Evolutionary conservation across 2,329 filamentous ascomycete species (phyloP).

Genomic region (Hortaea werneckii): DNA sequence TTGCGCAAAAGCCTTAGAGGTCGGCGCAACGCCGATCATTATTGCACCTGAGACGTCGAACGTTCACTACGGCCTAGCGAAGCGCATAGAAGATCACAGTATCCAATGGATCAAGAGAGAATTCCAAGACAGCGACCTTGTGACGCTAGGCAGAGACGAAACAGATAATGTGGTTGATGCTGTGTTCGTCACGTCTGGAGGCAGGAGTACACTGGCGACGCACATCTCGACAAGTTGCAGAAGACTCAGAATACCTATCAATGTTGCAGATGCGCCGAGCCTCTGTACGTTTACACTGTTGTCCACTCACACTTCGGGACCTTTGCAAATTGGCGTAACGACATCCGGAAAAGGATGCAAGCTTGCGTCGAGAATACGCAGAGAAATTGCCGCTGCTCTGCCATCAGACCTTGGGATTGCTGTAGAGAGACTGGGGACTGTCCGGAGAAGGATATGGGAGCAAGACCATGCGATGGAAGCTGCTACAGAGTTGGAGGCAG

Average conservation of each 20-base stretch:
- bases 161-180: constrained; percentile 73
- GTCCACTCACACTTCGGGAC: constrained; percentile 80
- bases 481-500: constrained; percentile 34
- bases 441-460: constrained; percentile 61
- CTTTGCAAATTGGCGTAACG: constrained; percentile 87
- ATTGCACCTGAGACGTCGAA: constrained; percentile 53
- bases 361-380: constrained; percentile 74
- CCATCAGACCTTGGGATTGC: constrained; percentile 66
- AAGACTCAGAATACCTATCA: constrained; percentile 76
- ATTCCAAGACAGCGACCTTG: constrained; percentile 64
- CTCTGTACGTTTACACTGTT: constrained; percentile 86
- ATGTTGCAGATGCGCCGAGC: constrained; percentile 76
- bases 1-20: constrained; percentile 67
- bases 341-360: constrained; percentile 94
- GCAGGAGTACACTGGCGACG: constrained; percentile 38
- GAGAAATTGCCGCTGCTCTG: constrained; percentile 74
- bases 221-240: constrained; percentile 67
- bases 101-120: constrained; percentile 55
- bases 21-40: constrained; percentile 71
- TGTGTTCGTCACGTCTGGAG: constrained; percentile 70
- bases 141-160: constrained; percentile 66
- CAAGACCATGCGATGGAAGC: constrained; percentile 54
- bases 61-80: constrained; percentile 50
- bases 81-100: constrained; percentile 54
- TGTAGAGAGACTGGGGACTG: constrained; percentile 64